Conservation (phyloP, 2,329 filamentous ascomycete species). For the Arthroderma sp. region DNA sequence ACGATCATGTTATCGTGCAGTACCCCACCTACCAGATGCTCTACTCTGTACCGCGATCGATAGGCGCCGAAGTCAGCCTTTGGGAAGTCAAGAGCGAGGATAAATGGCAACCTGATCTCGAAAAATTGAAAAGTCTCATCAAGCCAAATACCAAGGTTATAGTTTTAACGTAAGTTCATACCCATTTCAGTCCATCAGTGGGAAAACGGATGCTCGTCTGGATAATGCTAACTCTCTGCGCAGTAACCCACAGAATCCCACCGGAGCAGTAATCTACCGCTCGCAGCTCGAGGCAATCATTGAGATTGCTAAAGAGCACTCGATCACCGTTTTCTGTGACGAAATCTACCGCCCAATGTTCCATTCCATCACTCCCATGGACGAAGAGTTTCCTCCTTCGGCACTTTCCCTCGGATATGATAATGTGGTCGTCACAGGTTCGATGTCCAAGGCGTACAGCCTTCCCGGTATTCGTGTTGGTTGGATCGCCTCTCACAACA, state of each 20-base stretch:
- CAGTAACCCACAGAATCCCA: constrained; percentile 74
- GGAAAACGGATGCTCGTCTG: not conserved
- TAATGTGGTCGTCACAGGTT: constrained; percentile 60
- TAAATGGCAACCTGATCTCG: constrained; percentile 53
- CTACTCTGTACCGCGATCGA: constrained; percentile 57
- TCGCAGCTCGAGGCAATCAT: constrained; percentile 48
- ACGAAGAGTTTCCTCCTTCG: constrained; percentile 49
- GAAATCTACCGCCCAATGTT: constrained; percentile 79
- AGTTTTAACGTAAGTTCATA: constrained; percentile 40
- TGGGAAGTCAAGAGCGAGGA: constrained; percentile 58
- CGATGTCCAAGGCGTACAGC: constrained; percentile 74
- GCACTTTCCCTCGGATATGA: constrained; percentile 58
- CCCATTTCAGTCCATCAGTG: not conserved
- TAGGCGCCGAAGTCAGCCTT: constrained; percentile 64
- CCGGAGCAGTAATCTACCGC: constrained; percentile 54
- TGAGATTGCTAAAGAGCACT: constrained; percentile 46
- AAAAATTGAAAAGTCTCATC: constrained; percentile 52
- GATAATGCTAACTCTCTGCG: constrained; percentile 54
- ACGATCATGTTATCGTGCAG: constrained; percentile 75
- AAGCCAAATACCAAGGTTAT: constrained; percentile 41
- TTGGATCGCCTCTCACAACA: constrained; percentile 62
- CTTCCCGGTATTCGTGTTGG: constrained; percentile 70
- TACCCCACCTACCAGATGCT: constrained; percentile 81
- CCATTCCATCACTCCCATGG: constrained; percentile 48
- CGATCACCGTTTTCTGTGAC: constrained; percentile 58